Percentiles rank a stretch among this genome's conserved stretches.
Conservation (phyloP, 2,329 filamentous ascomycete genomes). For the Pyrenochaeta sp. region DNA sequence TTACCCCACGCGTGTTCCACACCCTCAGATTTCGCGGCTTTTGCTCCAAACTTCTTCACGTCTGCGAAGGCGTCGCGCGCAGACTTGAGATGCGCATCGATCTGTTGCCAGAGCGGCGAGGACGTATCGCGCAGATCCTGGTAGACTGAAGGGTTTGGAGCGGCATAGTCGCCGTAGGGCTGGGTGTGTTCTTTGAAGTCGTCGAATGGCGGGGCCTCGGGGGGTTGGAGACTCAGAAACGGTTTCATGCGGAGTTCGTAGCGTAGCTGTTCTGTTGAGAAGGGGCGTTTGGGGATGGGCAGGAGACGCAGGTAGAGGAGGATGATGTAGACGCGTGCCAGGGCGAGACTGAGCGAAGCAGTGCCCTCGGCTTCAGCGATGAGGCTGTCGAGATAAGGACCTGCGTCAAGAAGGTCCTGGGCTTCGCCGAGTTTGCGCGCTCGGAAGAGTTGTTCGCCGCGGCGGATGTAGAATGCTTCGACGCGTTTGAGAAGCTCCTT, state of each 20-base stretch:
- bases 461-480: slow-evolving; percentile 17
- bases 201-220: slow-evolving; percentile 70
- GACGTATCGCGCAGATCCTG: slow-evolving; percentile 11
- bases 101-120: slow-evolving; percentile 29
- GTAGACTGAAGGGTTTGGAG: slow-evolving; percentile 11
- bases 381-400: slow-evolving; percentile 32
- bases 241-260: slow-evolving; percentile 90
- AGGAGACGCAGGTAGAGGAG: slow-evolving; percentile 66
- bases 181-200: slow-evolving; percentile 59
- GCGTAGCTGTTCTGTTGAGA: slow-evolving; percentile 71
- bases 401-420: slow-evolving; percentile 16
- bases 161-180: slow-evolving; percentile 38
- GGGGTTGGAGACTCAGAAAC: slow-evolving; percentile 73
- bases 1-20: slow-evolving; percentile 49
- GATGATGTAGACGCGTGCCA: slow-evolving; percentile 67
- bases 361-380: slow-evolving; percentile 35
- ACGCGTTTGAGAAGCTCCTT: slow-evolving; percentile 28
- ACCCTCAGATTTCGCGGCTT: slow-evolving; percentile 43
- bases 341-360: slow-evolving; percentile 36
- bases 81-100: slow-evolving; percentile 37
- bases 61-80: slow-evolving; percentile 46
- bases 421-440: slow-evolving; percentile 11
- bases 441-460: slow-evolving; percentile 6
- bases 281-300: slow-evolving; percentile 63
- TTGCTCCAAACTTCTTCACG: slow-evolving; percentile 47